phyloP scores from a whole-genome alignment of 768 basidiomycete species.

The Ramaria rubella region DNA sequence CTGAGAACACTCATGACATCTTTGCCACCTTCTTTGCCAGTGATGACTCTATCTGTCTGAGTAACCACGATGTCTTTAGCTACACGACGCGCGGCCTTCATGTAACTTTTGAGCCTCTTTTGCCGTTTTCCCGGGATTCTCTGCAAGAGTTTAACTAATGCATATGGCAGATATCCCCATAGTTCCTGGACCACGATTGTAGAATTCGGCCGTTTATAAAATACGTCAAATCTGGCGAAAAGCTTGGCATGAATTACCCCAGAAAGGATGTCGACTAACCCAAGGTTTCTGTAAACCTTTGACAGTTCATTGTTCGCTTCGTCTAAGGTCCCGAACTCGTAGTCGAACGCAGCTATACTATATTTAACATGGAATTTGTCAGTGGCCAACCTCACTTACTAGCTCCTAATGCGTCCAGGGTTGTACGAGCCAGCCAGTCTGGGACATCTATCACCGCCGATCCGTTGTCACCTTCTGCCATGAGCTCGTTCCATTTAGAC shows the following conservation, averaged over 20 bases:
- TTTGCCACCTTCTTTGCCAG: background rate
- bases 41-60: background rate
- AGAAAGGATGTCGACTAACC: background rate
- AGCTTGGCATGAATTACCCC: background rate
- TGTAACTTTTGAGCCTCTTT: background rate
- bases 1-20: constrained; percentile 5
- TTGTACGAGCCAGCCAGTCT: constrained; percentile 4
- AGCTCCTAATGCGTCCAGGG: constrained; percentile 4
- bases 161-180: background rate
- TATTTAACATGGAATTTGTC: background rate
- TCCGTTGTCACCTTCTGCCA: background rate
- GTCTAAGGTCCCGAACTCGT: background rate
- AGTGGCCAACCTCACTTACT: background rate
- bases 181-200: background rate
- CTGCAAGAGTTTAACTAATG: background rate
- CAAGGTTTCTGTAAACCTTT: background rate
- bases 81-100: background rate
- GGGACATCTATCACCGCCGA: background rate
- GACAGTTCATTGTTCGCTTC: background rate
- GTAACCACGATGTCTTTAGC: background rate
- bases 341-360: background rate
- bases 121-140: background rate
- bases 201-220: background rate
- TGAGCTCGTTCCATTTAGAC: background rate
- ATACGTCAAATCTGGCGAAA: background rate